phyloP scores from a whole-genome alignment of 116 monocot species.

The Papilionanthe hybrid region DNA sequence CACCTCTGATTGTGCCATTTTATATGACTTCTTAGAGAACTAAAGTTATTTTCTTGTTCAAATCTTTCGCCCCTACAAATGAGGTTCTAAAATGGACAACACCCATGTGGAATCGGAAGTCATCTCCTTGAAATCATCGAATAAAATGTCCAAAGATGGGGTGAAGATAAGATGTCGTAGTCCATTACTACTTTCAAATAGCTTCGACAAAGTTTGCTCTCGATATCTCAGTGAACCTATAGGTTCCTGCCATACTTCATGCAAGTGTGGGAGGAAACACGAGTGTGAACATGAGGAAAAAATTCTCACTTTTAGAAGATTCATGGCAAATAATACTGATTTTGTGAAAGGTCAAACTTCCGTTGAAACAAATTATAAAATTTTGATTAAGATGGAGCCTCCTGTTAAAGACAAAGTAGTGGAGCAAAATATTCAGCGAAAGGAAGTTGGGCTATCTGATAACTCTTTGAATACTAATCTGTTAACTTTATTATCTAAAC shows the following conservation, averaged over 20 bases:
- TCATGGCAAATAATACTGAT: slow-evolving; percentile 2
- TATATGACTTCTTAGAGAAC: too few species aligned
- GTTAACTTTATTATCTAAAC: not conserved
- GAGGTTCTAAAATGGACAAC: slow-evolving; percentile 1
- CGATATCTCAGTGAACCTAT: slow-evolving; percentile 20
- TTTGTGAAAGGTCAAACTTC: slow-evolving; percentile 1
- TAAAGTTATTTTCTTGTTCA: too few species aligned
- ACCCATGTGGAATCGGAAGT: not conserved
- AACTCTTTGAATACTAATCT: not conserved
- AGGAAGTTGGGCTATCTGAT: slow-evolving; percentile 7
- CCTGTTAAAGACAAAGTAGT: not conserved
- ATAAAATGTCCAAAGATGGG: not conserved
- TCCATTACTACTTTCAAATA: not conserved
- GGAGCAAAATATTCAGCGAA: slow-evolving; percentile 5
- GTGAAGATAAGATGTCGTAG: not conserved
- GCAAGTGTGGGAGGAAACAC: slow-evolving; percentile 38
- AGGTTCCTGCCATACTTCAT: slow-evolving; percentile 42
- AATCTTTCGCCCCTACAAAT: not conserved
- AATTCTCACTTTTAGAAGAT: slow-evolving; percentile 9
- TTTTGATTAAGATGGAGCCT: slow-evolving; percentile 5
- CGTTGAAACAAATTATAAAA: slow-evolving; percentile 14
- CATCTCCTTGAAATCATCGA: not conserved
- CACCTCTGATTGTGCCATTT: too few species aligned
- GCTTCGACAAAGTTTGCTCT: slow-evolving; percentile 7
- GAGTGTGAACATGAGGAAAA: slow-evolving; percentile 23